phyloP scores from a whole-genome alignment of 2,329 filamentous ascomycete genomes.

The Pseudogymnoascus sp. region DNA sequence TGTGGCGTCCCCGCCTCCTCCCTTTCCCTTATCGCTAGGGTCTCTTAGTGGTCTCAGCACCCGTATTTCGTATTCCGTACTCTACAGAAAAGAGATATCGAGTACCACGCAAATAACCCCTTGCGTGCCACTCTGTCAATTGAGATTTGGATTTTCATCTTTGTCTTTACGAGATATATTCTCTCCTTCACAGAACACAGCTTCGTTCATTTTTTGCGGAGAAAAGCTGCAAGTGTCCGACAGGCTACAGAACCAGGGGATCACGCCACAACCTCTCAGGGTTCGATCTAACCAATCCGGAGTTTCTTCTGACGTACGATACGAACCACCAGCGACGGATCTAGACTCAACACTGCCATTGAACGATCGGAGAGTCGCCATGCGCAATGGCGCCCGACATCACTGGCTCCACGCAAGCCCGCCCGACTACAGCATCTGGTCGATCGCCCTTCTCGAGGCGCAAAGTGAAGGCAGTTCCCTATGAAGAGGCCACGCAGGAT shows the following conservation, averaged over 20 bases:
- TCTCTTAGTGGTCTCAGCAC: conserved; percentile 4
- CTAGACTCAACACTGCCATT: neutral
- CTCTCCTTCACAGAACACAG: neutral
- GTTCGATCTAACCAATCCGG: neutral
- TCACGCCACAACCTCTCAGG: neutral
- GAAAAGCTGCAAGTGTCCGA: neutral
- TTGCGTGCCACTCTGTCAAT: neutral
- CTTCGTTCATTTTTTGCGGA: neutral
- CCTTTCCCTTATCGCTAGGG: conserved; percentile 5
- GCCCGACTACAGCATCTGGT: neutral
- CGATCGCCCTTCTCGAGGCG: conserved; percentile 10
- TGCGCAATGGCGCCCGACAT: conserved; percentile 31
- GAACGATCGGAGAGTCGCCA: neutral
- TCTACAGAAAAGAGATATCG: neutral
- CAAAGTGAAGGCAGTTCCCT: conserved; percentile 44
- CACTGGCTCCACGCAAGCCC: conserved; percentile 1
- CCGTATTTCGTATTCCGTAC: conserved; percentile 1
- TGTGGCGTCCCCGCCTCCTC: neutral
- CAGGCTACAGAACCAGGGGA: neutral
- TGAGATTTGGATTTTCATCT: neutral
- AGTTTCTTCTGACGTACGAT: neutral
- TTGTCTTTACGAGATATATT: neutral
- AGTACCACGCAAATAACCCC: neutral
- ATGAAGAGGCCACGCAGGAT: conserved; percentile 51
- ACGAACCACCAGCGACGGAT: neutral